phyloP scores from a whole-genome alignment of 176 grass and related monocot species.

The Ananas comosus region DNA sequence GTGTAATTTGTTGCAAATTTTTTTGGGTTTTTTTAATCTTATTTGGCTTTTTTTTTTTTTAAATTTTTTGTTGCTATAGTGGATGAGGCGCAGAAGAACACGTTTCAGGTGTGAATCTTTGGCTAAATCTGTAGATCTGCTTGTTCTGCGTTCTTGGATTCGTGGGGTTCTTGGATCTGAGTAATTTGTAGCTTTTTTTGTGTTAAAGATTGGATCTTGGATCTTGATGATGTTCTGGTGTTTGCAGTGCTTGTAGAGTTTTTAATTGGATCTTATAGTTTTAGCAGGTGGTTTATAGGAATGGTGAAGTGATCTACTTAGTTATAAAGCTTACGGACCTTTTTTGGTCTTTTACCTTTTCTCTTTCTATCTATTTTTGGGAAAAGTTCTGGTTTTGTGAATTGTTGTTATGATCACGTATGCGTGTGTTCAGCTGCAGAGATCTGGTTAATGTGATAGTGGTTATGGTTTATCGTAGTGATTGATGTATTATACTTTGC shows the following conservation, averaged over 20 bases:
- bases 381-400: neutral
- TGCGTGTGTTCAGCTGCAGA: no score
- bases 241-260: neutral
- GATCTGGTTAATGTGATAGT: no score
- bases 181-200: constrained; percentile 11
- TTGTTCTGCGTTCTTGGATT: constrained; percentile 17
- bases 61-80: constrained; percentile 37
- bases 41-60: neutral
- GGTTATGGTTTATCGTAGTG: no score
- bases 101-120: constrained; percentile 72
- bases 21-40: constrained; percentile 2
- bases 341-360: neutral
- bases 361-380: neutral
- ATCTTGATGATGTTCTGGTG: neutral
- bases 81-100: constrained; percentile 60
- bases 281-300: neutral
- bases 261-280: neutral
- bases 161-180: constrained; percentile 1
- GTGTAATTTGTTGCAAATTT: constrained; percentile 5
- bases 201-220: neutral
- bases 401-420: neutral
- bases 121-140: constrained; percentile 22
- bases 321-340: neutral
- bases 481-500: no score
- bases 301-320: neutral